Percentiles rank a stretch among this genome's conserved stretches.
Evolutionary conservation across 495 filamentous ascomycete genomes (phyloP).

Genomic region (Lasiosphaeriaceae sp.): DNA sequence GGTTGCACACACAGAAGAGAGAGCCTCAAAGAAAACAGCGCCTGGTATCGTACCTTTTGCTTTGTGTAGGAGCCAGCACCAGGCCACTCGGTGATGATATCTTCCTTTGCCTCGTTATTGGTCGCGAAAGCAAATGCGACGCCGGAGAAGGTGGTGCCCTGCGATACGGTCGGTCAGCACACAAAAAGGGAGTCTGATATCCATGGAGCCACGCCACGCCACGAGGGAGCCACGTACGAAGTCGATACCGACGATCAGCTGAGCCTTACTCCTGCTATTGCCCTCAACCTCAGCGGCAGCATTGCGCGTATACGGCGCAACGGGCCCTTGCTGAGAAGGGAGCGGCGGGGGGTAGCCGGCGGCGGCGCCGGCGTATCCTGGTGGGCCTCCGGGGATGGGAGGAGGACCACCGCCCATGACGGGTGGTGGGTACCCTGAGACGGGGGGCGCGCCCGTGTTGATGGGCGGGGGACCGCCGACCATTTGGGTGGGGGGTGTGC

Average conservation of each 20-base stretch:
- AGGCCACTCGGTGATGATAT: constrained; percentile 76
- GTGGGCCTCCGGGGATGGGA: constrained; percentile 49
- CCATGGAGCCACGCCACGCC: too few relatives aligned
- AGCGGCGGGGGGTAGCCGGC: constrained; percentile 41
- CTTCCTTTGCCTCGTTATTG: constrained; percentile 72
- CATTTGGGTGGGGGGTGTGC: constrained; percentile 57
- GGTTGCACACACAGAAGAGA: too few relatives aligned
- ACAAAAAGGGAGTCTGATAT: not conserved
- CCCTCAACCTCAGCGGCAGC: constrained; percentile 81
- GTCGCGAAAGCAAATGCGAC: constrained; percentile 74
- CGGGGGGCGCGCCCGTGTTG: constrained; percentile 57
- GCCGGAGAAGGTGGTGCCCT: constrained; percentile 74
- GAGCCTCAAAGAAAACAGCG: not conserved
- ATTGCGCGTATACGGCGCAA: constrained; percentile 48
- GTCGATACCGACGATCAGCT: constrained; percentile 77
- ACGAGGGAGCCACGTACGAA: constrained; percentile 54
- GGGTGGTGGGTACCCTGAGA: constrained; percentile 49
- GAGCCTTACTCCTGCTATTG: constrained; percentile 72
- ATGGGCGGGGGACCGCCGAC: constrained; percentile 68
- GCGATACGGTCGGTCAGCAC: constrained; percentile 21
- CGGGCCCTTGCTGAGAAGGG: constrained; percentile 37
- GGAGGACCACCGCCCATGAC: constrained; percentile 51
- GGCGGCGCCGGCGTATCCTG: constrained; percentile 33
- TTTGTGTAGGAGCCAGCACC: constrained; percentile 72
- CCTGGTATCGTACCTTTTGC: constrained; percentile 56